Percentiles rank a stretch among this genome's conserved stretches.
Conservation (phyloP, 768 basidiomycete species). For the Tylopilus vinaceipallidus region DNA sequence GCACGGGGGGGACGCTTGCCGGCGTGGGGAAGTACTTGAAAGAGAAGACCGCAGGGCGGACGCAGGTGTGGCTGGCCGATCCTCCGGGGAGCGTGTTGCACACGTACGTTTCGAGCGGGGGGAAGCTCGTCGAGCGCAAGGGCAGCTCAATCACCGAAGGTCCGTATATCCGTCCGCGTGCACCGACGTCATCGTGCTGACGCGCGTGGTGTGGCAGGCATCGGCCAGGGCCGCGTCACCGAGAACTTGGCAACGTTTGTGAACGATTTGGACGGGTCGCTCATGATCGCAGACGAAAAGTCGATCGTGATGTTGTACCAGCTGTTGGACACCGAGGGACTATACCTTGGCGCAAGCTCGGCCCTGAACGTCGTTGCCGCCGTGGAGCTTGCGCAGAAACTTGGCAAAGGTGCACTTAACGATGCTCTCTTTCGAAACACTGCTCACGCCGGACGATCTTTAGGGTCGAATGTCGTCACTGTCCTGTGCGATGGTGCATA, state of each 20-base stretch:
- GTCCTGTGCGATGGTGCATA: conserved; percentile 95
- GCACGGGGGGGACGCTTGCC: conserved; percentile 94
- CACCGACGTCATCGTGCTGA: not conserved
- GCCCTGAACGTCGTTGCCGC: conserved; percentile 96
- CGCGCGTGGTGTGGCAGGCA: conserved; percentile 51
- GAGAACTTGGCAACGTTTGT: conserved; percentile 86
- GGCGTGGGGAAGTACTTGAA: conserved; percentile 83
- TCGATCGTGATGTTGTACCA: conserved; percentile 94
- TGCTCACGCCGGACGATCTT: not conserved
- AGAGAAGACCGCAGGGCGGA: conserved; percentile 74
- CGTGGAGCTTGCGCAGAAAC: conserved; percentile 76
- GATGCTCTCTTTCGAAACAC: not conserved
- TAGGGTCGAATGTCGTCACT: conserved; percentile 84
- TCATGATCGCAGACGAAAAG: conserved; percentile 85
- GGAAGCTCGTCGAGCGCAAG: conserved; percentile 67
- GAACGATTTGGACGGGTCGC: conserved; percentile 72
- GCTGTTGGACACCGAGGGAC: conserved; percentile 84
- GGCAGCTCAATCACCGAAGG: conserved; percentile 96
- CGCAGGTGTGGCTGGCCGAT: conserved; percentile 93
- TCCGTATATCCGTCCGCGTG: conserved; percentile 24
- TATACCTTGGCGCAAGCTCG: conserved; percentile 93
- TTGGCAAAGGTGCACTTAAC: conserved; percentile 67
- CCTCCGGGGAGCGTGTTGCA: conserved; percentile 94
- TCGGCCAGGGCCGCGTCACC: conserved; percentile 96
- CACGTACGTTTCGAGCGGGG: conserved; percentile 77